These are phyloP conservation scores for Aspergillus sp. DNA, from an alignment of 2,329 filamentous ascomycete genomes.

Conservation along the genomic window DNA sequence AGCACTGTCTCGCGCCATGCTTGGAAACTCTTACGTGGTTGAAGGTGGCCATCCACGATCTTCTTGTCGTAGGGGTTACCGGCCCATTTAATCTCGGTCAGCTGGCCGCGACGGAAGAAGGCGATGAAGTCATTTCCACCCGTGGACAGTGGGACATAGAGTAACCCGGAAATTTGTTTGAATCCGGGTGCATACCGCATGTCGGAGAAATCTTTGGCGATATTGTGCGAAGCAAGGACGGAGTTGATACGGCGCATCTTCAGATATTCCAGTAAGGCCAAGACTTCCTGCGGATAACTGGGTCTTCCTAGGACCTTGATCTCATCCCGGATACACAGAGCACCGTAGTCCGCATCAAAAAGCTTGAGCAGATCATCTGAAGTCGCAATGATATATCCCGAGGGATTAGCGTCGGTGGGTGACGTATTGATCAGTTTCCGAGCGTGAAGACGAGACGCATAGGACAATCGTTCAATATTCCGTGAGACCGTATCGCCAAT, in stretches of 20 bases:
- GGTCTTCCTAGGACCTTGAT: conserved; percentile 74
- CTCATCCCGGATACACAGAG: conserved; percentile 77
- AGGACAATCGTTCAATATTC: conserved; percentile 81
- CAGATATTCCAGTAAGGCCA: conserved; percentile 78
- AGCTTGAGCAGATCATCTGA: conserved; percentile 76
- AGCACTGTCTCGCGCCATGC: conserved; percentile 73
- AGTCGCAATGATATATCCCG: conserved; percentile 82
- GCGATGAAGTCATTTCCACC: conserved; percentile 79
- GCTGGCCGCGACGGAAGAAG: conserved; percentile 71
- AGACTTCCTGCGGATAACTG: conserved; percentile 69
- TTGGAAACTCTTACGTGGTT: conserved; percentile 74
- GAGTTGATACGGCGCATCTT: conserved; percentile 65
- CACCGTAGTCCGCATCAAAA: conserved; percentile 79
- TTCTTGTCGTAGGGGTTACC: conserved; percentile 54
- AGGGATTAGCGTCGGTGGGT: conserved; percentile 71
- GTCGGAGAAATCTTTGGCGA: conserved; percentile 70
- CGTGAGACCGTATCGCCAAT: conserved; percentile 78
- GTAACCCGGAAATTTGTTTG: conserved; percentile 63
- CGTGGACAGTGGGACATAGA: conserved; percentile 72
- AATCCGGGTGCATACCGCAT: conserved; percentile 73
- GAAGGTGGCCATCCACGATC: conserved; percentile 66
- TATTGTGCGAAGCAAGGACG: conserved; percentile 69
- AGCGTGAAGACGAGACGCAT: conserved; percentile 74
- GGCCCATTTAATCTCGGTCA: conserved; percentile 71
- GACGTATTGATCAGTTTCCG: conserved; percentile 84